These are phyloP conservation scores for Obba rivulosa DNA, from an alignment of 768 basidiomycete species.

Conservation along the genomic window DNA sequence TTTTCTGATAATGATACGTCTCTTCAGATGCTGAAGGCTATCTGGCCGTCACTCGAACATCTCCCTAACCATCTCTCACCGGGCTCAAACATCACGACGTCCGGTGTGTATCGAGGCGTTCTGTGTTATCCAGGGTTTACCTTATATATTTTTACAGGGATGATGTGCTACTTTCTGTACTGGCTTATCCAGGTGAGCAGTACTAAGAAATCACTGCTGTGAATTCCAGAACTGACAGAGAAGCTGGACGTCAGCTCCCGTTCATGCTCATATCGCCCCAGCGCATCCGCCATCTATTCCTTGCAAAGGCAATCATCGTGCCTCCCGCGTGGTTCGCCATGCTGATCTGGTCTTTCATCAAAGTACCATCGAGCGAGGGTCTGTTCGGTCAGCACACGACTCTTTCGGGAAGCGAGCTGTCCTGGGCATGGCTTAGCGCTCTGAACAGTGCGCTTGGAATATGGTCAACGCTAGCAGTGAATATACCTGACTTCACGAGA, in stretches of 20 bases:
- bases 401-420: conserved; percentile 46
- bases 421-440: conserved; percentile 77
- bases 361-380: conserved; percentile 52
- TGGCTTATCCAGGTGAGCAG: conserved; percentile 51
- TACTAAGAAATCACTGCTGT: neutral
- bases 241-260: conserved; percentile 55
- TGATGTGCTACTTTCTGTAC: conserved; percentile 72
- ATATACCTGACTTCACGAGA: conserved; percentile 81
- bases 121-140: neutral
- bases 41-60: conserved; percentile 68
- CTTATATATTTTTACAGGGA: conserved; percentile 35
- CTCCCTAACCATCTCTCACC: conserved; percentile 61
- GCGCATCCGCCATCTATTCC: conserved; percentile 71
- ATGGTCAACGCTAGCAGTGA: conserved; percentile 68
- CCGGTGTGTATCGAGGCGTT: no score
- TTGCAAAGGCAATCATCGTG: conserved; percentile 49
- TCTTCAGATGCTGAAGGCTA: conserved; percentile 62
- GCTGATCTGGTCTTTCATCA: conserved; percentile 75
- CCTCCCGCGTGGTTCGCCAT: conserved; percentile 48
- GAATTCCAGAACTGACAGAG: neutral
- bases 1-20: neutral
- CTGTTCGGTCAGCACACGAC: conserved; percentile 48
- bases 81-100: conserved; percentile 56
- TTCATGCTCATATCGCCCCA: conserved; percentile 75
- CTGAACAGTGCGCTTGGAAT: conserved; percentile 74